Evolutionary conservation across 2,329 filamentous ascomycete genomes (phyloP), one percentile per base, ranked within the genome.

Genomic region (Clarireedia paspali): DNA sequence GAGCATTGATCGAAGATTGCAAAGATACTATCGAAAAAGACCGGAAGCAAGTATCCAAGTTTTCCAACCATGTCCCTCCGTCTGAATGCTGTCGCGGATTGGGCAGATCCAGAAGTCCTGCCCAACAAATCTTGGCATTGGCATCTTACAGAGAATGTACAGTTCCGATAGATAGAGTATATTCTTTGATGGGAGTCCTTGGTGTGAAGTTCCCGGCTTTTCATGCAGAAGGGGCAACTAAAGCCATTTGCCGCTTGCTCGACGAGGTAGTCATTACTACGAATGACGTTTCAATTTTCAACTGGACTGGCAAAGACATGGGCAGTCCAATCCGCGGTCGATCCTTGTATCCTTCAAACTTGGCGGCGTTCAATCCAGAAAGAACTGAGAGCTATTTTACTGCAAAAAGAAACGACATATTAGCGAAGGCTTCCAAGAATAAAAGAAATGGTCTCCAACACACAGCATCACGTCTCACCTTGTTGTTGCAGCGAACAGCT

Each of bases 221-320:
- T 45, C 59, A 62, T 7, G 67, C 68, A 9, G 68, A 70, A 51
- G 68, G 65, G 12, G 60, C 66, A 14, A 60, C 60, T n/a, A 70
- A 66, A 56, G 68, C 68, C 1, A 59, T 70, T 7, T 63, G 63
- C 20, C 56, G 68, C 12, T 60, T 71, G 10, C 61, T 71, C 6
- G 66, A 70, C 34, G 64, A 68, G 47, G 63, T 69, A 9, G 53
- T 70, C 39, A 67, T 66, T 24, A 60, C 63, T 4, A 63, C 63
- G 27, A 68, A 68, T 52, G 68, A 71, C 42, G 60, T 71, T 20
- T 70, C 69, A 2, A 65, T 70, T 42, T 71, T 70, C 59, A 70
- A 70, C 56, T 71, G 68, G 69, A 62, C 62, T 6, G 68, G 69
- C 4, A 67, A 63, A 57, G 61, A 68, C 17, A 59, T 66, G 49